A percentile compares a stretch with the other conserved stretches of the same genome.
Evolutionary conservation across 2,329 filamentous ascomycete species (phyloP).

Genomic region (Sclerotinia borealis): DNA sequence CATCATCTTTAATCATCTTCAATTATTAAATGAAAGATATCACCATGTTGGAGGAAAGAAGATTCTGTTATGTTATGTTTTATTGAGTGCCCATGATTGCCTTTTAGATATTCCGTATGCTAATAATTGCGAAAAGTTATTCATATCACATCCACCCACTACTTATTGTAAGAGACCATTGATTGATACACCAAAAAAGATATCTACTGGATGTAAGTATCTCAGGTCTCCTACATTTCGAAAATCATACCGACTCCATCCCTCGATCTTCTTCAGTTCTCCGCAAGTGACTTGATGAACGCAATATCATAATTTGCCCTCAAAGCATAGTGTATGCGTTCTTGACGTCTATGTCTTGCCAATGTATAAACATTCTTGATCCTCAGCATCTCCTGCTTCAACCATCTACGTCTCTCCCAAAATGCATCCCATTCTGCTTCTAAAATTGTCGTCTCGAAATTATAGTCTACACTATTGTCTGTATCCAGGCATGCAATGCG

Average conservation of each 20-base stretch:
- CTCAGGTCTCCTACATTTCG: background rate
- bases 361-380: background rate
- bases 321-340: background rate
- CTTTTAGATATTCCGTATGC: background rate
- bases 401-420: slow-evolving; percentile 1
- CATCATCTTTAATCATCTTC: background rate
- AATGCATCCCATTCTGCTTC: background rate
- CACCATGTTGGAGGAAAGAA: background rate
- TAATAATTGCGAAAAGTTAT: background rate
- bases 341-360: background rate
- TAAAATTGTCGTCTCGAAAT: background rate
- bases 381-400: background rate
- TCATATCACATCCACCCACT: background rate
- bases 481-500: background rate
- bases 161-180: background rate
- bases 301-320: slow-evolving; percentile 1
- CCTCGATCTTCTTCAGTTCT: background rate
- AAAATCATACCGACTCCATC: background rate
- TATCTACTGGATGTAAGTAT: background rate
- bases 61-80: background rate
- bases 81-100: background rate
- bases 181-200: slow-evolving; percentile 1
- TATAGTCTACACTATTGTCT: fast-evolving
- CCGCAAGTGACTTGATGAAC: background rate
- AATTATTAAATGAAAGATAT: background rate